Conservation (phyloP, 148 eudicot genomes). For the Fallopia convolvulus region DNA sequence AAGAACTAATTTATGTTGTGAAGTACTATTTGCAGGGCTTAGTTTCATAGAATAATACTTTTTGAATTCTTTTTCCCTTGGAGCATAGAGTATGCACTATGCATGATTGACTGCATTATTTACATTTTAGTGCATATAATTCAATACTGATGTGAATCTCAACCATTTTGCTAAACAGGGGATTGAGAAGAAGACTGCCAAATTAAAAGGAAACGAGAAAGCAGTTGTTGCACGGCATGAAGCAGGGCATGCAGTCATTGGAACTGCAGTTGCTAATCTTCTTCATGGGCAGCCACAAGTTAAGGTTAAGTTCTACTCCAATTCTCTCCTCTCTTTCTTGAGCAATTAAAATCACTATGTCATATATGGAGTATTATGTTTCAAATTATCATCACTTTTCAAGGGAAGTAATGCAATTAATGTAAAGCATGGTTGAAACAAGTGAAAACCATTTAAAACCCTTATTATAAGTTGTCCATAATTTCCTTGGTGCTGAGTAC, state of each 20-base stretch:
- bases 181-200: constrained; percentile 89
- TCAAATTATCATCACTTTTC: background rate
- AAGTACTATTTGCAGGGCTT: background rate
- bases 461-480: background rate
- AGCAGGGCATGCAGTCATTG: constrained; percentile 97
- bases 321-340: background rate
- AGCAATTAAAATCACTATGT: background rate
- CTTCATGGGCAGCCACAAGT: constrained; percentile 94
- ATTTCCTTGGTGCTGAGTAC: background rate
- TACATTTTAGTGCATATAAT: background rate
- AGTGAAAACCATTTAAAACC: background rate
- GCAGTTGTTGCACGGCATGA: constrained; percentile 98
- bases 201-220: constrained; percentile 80
- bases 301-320: constrained; percentile 41
- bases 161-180: constrained; percentile 40
- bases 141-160: background rate
- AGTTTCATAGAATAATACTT: background rate
- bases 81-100: background rate
- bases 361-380: background rate
- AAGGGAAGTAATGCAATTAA: background rate
- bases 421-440: background rate
- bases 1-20: background rate
- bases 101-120: background rate
- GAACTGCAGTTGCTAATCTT: constrained; percentile 91
- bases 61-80: background rate